These are phyloP conservation scores for Boletus pseudopeckii DNA, from an alignment of 768 basidiomycete species.

Conservation along the genomic window DNA sequence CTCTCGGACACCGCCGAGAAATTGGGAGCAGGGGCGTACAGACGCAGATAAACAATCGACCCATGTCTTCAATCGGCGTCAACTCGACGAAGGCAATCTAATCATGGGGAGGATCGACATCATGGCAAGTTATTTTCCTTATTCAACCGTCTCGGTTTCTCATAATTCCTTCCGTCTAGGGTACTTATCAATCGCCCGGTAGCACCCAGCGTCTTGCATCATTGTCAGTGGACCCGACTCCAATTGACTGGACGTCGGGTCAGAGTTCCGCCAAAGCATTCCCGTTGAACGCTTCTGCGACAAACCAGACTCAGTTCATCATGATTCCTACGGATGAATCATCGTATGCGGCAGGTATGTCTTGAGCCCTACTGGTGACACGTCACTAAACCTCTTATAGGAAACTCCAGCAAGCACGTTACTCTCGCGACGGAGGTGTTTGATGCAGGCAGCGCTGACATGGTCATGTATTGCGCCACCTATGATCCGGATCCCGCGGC, in stretches of 20 bases:
- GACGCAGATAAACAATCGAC: background rate
- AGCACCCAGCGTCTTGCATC: slow-evolving; percentile 21
- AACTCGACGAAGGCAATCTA: slow-evolving; percentile 15
- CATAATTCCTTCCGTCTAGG: slow-evolving; percentile 1
- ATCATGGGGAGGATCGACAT: slow-evolving; percentile 47
- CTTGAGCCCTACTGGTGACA: background rate
- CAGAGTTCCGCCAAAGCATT: slow-evolving; percentile 30
- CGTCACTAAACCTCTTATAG: slow-evolving; percentile 7
- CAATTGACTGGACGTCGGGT: slow-evolving; percentile 30
- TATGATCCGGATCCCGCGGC: slow-evolving; percentile 51
- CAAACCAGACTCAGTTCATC: slow-evolving; percentile 43
- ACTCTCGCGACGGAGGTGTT: slow-evolving; percentile 44
- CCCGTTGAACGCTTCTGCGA: slow-evolving; percentile 48
- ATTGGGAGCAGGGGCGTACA: background rate
- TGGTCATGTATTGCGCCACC: slow-evolving; percentile 54
- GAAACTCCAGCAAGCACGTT: slow-evolving; percentile 32
- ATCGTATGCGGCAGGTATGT: slow-evolving; percentile 13
- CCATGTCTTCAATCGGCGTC: slow-evolving; percentile 6
- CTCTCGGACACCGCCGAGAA: slow-evolving; percentile 4
- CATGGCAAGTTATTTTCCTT: slow-evolving; percentile 35
- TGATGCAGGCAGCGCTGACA: slow-evolving; percentile 33
- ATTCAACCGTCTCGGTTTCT: slow-evolving; percentile 5
- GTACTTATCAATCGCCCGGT: background rate
- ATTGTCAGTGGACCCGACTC: slow-evolving; percentile 15
- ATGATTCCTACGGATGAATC: slow-evolving; percentile 31